Evolutionary conservation across 257 asterid species (phyloP).

Genomic region (Solanum clarkiae): DNA sequence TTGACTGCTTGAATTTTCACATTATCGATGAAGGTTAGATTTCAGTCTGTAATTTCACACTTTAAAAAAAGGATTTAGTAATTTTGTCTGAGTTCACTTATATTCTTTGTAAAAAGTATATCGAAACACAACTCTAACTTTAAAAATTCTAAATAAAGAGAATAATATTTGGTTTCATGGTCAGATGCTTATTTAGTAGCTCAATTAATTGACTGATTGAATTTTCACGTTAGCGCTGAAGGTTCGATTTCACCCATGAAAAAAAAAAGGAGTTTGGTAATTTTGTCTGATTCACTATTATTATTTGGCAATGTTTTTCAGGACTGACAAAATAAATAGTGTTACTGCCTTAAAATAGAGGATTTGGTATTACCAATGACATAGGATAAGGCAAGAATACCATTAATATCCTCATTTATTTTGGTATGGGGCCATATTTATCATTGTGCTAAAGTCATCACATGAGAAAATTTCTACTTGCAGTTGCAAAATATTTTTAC

Average conservation of each 20-base stretch:
- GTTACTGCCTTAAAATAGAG: not conserved
- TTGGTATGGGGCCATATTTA: not conserved
- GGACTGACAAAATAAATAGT: not conserved
- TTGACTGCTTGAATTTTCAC: not conserved
- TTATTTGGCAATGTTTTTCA: not conserved
- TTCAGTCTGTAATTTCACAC: no score
- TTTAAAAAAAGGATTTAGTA: not conserved
- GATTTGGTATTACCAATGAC: constrained; percentile 8
- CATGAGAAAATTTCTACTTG: not conserved
- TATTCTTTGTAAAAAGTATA: not conserved
- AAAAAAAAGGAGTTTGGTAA: not conserved
- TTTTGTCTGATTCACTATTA: not conserved
- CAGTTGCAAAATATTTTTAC: not conserved
- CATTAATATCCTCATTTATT: not conserved
- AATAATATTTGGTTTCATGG: not conserved
- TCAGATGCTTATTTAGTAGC: not conserved
- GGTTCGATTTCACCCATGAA: no score
- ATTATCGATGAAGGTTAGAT: not conserved
- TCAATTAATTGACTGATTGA: not conserved
- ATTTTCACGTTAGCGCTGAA: not conserved
- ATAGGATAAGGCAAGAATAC: constrained; percentile 4
- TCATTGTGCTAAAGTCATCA: not conserved
- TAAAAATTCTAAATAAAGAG: not conserved
- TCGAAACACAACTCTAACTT: not conserved
- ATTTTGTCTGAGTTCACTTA: not conserved